Conservation (phyloP, 768 basidiomycete species). For the Amanita rimosa region DNA sequence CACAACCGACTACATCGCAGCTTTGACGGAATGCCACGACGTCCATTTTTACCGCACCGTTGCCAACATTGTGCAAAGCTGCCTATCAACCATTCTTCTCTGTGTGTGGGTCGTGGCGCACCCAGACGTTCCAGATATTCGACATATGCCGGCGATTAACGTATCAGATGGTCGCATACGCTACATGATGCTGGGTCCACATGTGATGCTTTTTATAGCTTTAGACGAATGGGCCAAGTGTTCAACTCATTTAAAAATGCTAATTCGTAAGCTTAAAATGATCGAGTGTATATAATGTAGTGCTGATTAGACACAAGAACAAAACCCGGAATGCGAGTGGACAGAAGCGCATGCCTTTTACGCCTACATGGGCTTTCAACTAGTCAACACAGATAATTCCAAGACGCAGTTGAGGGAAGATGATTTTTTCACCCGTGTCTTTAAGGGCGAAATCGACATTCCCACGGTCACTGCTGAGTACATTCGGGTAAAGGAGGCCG, state of each 20-base stretch:
- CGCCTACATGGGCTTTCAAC: not conserved
- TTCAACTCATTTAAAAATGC: not conserved
- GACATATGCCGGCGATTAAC: not conserved
- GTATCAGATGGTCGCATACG: too few relatives aligned
- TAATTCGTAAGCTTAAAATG: not conserved
- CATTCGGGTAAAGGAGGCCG: conserved; percentile 18
- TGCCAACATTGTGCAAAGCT: not conserved
- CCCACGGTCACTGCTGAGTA: conserved; percentile 10
- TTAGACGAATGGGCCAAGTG: not conserved
- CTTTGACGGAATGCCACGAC: too few relatives aligned
- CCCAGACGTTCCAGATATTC: not conserved
- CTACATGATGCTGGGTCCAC: not conserved
- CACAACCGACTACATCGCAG: too few relatives aligned
- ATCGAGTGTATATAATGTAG: not conserved
- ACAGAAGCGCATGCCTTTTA: not conserved
- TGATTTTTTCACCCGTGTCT: not conserved
- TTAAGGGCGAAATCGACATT: not conserved
- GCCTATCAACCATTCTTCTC: not conserved
- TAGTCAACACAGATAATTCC: not conserved
- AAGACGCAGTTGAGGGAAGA: not conserved
- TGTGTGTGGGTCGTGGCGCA: conserved; percentile 1
- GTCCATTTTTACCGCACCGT: not conserved
- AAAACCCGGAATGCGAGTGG: not conserved
- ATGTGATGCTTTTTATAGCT: not conserved
- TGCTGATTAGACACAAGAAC: not conserved